These are phyloP conservation scores for Effrenium voratum DNA, from an alignment of 73 alveolate genomes.

Conservation along the genomic window DNA sequence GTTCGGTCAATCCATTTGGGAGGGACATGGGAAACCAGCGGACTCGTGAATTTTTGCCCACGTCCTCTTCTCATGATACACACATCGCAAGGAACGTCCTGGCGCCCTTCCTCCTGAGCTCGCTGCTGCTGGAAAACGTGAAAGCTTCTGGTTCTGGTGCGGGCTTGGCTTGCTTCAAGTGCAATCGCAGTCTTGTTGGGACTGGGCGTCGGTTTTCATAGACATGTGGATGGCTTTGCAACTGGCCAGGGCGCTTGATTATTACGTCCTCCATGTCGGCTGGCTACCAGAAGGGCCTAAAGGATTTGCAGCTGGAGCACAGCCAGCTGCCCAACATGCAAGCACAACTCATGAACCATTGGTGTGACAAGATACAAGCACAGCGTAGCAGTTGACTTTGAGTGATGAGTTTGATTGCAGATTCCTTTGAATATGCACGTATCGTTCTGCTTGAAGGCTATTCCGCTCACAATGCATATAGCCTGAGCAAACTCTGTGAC, in stretches of 20 bases:
- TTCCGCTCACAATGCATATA: conserved; percentile 42
- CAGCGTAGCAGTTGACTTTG: too few species aligned
- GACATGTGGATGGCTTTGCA: background rate
- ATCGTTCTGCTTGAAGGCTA: too few species aligned
- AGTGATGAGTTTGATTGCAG: too few species aligned
- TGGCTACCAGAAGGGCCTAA: conserved; percentile 42
- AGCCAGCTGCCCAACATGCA: too few species aligned
- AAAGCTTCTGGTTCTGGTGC: conserved; percentile 46
- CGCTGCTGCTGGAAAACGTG: conserved; percentile 46
- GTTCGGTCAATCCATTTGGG: too few species aligned
- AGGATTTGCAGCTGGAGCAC: conserved; percentile 55
- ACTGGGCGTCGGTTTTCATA: background rate
- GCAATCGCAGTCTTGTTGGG: background rate
- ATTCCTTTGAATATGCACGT: too few species aligned
- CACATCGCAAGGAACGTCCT: conserved; percentile 38
- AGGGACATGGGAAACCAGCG: too few species aligned
- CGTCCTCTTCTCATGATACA: too few species aligned
- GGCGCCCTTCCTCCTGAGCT: conserved; percentile 86
- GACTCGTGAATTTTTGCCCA: too few species aligned
- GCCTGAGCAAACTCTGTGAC: conserved; percentile 61
- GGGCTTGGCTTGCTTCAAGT: background rate
- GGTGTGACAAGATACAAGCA: too few species aligned
- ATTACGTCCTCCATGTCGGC: conserved; percentile 46
- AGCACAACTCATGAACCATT: too few species aligned
- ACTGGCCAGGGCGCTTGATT: conserved; percentile 8